Base-by-base conservation (phyloP, 2,329 filamentous ascomycete genomes). In the Passalora sequoiae region DNA sequence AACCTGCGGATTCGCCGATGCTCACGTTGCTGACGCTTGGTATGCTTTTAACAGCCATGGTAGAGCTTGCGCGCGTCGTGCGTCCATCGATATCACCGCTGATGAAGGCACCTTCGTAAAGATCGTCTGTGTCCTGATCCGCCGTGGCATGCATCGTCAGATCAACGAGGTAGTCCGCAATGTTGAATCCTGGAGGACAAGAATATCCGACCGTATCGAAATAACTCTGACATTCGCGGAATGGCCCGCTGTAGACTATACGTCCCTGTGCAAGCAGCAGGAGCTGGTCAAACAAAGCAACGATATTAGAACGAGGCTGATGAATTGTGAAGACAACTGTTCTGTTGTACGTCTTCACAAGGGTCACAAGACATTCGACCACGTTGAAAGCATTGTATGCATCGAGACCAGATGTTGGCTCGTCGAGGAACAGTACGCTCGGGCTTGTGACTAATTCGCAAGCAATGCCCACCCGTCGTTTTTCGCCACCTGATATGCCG, bases 321-420 rank as follows among this genome's bases (percentile, higher is more conserved):
- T 98, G 92, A 52, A 98, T 98, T 10, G 92, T 98, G 69, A 98
- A 96, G 50, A 98, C 85, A 43, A 98, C 89, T 1, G 94, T 98
- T 48, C 94, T 80, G 69, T 96, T 94, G 70, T 97, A 98, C 30
- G 82, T 92, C 71, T 95, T 96, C 39, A 94, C 92, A 32, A 98
- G 71, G 1, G 85, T 95, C 28, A 97, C 91, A 7, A 98, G 76
- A 59, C 89, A 97, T 64, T 98, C 92, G 19, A 98, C 81, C 28
- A 98, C 92, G 53, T 98, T 98, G 73, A 92, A 98, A 4, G 94
- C 94, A 62, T 98, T 98, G 73, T 83, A 98, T 1, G 92, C 88
- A 65, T 98, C 92, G 16, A 97, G 75, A 41, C 92, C 92, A 60
- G 91, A 97, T 1, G 92, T 98, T 1, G 92, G 92, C 61, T 98